Percentiles rank a stretch among this genome's conserved stretches.
Evolutionary conservation across 345 rosid genomes (phyloP).

Genomic region (Bruguiera sexangula): DNA sequence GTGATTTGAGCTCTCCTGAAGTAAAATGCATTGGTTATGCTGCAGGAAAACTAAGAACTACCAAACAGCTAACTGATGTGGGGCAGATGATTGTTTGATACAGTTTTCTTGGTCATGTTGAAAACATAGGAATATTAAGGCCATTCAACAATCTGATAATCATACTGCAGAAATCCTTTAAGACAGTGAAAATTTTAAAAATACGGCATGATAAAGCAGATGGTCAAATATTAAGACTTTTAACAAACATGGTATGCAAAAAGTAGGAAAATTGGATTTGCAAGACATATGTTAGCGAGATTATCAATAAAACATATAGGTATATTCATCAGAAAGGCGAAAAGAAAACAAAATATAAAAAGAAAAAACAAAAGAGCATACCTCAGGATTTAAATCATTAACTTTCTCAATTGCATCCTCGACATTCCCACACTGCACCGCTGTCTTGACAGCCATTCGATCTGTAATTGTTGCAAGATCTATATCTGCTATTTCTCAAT

Average conservation of each 20-base stretch:
- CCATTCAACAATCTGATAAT: not conserved
- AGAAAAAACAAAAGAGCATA: slow-evolving; percentile 14
- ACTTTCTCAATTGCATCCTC: slow-evolving; percentile 98
- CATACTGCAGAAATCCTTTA: not conserved
- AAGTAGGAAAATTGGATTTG: not conserved
- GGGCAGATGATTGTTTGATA: not conserved
- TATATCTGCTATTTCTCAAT: slow-evolving; percentile 74
- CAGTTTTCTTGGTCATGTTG: not conserved
- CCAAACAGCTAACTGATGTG: too few species aligned
- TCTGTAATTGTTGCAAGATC: slow-evolving; percentile 92
- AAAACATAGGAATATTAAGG: not conserved
- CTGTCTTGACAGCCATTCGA: slow-evolving; percentile 97
- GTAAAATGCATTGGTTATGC: too few species aligned
- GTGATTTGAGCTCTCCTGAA: too few species aligned
- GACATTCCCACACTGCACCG: slow-evolving; percentile 90
- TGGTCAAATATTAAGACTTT: not conserved
- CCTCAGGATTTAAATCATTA: slow-evolving; percentile 94
- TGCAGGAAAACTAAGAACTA: too few species aligned
- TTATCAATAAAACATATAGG: not conserved
- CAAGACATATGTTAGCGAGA: not conserved
- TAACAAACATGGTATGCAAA: not conserved
- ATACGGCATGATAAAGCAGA: not conserved
- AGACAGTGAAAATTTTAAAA: not conserved
- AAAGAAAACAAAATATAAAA: not conserved
- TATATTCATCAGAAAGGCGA: not conserved